These are phyloP conservation scores for Apophysomyces sp. DNA, from an alignment of 371 early-diverging fungal species.

Conservation along the genomic window DNA sequence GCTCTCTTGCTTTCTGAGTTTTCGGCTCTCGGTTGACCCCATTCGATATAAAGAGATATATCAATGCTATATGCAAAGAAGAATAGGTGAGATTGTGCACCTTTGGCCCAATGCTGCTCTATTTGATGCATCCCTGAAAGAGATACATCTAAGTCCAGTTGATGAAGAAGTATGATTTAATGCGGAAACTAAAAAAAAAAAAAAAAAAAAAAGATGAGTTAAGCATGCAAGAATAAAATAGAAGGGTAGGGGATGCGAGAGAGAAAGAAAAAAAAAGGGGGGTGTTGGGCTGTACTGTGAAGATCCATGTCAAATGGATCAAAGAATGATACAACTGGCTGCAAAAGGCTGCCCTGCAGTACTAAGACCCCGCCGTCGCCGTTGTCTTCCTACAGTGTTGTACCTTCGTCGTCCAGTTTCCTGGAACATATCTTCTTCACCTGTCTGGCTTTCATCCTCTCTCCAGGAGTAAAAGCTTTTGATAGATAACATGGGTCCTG, in stretches of 20 bases:
- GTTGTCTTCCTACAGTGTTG: conserved; percentile 13
- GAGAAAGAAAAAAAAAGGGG: background rate
- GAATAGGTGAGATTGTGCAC: background rate
- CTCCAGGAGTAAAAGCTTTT: conserved; percentile 47
- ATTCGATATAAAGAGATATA: background rate
- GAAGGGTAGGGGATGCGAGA: background rate
- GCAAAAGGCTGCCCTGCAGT: conserved; percentile 17
- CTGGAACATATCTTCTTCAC: conserved; percentile 6
- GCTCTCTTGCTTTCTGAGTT: conserved; percentile 3
- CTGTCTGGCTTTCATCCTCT: conserved; percentile 5
- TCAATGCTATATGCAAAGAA: background rate
- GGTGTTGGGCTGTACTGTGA: background rate
- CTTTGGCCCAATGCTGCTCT: background rate
- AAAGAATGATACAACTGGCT: conserved; percentile 31
- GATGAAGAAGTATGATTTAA: background rate
- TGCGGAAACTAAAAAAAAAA: background rate
- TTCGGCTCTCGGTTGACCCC: background rate
- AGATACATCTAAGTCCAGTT: background rate
- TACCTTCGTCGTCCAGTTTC: conserved; percentile 8
- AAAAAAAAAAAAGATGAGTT: background rate
- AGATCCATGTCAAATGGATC: conserved; percentile 1
- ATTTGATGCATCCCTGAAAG: background rate
- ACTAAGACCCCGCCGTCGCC: conserved; percentile 10
- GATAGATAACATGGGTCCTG: conserved; percentile 34
- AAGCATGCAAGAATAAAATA: background rate